phyloP scores from a whole-genome alignment of 768 basidiomycete genomes.

The Boletus coccyginus region DNA sequence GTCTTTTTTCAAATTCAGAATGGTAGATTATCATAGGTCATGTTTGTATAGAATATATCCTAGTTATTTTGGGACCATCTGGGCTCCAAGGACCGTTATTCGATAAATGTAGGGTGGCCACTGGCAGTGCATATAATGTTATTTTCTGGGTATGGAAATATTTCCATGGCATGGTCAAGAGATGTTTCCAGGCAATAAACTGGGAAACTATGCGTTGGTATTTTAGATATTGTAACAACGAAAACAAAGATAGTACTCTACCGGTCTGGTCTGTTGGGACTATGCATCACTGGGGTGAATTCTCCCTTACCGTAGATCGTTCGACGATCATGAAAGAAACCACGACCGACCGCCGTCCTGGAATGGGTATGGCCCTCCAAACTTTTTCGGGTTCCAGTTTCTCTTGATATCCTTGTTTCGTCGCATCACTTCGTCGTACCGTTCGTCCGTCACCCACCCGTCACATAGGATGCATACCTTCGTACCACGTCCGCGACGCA shows the following conservation, averaged over 20 bases:
- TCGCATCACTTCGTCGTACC: not conserved
- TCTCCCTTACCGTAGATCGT: not conserved
- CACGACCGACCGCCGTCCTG: not conserved
- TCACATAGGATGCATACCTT: conserved; percentile 1
- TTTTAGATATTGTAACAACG: too few species aligned
- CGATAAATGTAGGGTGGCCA: not conserved
- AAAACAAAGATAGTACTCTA: too few species aligned
- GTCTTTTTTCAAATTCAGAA: not conserved
- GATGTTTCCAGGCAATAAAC: too few species aligned
- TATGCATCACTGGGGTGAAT: not conserved
- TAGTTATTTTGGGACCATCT: not conserved
- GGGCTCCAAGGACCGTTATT: not conserved
- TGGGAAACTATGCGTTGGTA: too few species aligned
- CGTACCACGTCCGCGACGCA: conserved; percentile 4
- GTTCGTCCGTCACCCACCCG: conserved; percentile 1
- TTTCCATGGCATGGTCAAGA: not conserved
- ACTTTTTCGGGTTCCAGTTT: not conserved
- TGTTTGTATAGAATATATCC: conserved; percentile 7
- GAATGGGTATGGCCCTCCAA: not conserved
- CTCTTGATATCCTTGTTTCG: not conserved
- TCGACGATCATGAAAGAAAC: not conserved
- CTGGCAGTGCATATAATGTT: not conserved
- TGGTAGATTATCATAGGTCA: conserved; percentile 4
- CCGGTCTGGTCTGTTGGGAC: too few species aligned
- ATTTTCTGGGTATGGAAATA: not conserved